Evolutionary conservation across 1,284 basidiomycete genomes (phyloP), one percentile per base, ranked within the genome.

Genomic region (Austroboletus rostrupii): DNA sequence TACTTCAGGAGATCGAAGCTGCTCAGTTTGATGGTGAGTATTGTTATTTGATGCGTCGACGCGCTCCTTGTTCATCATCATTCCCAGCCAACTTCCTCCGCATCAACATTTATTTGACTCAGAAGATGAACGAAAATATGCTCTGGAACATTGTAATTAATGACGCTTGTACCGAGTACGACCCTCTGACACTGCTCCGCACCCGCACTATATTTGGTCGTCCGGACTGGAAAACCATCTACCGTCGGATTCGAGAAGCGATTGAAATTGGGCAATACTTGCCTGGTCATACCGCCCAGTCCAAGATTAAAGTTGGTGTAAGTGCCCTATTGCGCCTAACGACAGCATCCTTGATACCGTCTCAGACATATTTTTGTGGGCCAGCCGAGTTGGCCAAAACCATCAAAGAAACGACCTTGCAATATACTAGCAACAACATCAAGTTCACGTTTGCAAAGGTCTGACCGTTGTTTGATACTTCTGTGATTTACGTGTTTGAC

Each of bases 91-190:
- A 90, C 72, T 93, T 94, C 75, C 75, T 94, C 55, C 85, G 83
- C 50, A 93, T 95, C 74, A 87, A 91, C 64, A 85, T 94, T 58
- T 95, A 92, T 68, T 77, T 94, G 47, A 95, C 92, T 4, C 87
- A 92, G 70, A 89, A 87, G 75, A 81, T 94, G 58, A 76, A 77
- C 52, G 81, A 88, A 60, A 87, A 92, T 69, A 90, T 89, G 81
- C 75, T 94, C 39, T 90, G 88, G 83, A 94, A 94, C 69, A 91
- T 95, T 55, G 84, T 87, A 8, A 80, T 95, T 55, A 92, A 94
- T 61, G 85, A 89, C 59, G 83, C 83, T n/a, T 85, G 85, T 52
- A 80, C 85, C 12, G 80, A 83, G 49, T 90, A 86, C 62, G 92
- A 94, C 65, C 89, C 91, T 23, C 73, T 95, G 52, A 94, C 92